Percentiles rank a stretch among this genome's conserved stretches.
phyloP scores from a whole-genome alignment of 768 basidiomycete genomes.

The Mycena chlorophos region DNA sequence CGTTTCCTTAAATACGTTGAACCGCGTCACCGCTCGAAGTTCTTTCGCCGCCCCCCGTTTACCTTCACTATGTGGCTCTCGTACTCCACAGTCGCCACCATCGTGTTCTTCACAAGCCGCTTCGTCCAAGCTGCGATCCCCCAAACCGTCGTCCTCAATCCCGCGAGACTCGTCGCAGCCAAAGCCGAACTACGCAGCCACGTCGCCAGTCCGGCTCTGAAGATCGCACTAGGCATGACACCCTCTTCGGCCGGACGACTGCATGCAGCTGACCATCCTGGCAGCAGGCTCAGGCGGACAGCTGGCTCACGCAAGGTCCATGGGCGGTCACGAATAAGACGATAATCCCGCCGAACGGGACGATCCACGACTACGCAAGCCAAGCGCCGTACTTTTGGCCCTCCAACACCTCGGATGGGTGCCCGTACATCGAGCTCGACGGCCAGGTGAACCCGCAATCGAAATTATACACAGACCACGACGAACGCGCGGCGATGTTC shows the following conservation, averaged over 20 bases:
- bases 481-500: conserved; percentile 36
- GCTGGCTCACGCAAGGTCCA: conserved; percentile 13
- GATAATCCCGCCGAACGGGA: conserved; percentile 1
- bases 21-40: too few relatives aligned
- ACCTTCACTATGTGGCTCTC: too few relatives aligned
- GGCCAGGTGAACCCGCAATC: conserved; percentile 26
- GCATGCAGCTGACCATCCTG: background rate
- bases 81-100: too few relatives aligned
- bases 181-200: background rate
- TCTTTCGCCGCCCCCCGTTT: too few relatives aligned
- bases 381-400: conserved; percentile 16
- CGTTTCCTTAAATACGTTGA: too few relatives aligned
- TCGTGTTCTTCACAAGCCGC: too few relatives aligned
- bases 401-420: conserved; percentile 31
- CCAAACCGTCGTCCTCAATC: background rate
- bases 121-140: background rate
- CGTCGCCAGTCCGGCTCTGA: background rate
- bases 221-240: background rate
- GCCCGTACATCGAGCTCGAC: conserved; percentile 39
- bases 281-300: conserved; percentile 9
- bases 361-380: conserved; percentile 15
- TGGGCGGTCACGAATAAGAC: conserved; percentile 16
- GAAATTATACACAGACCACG: conserved; percentile 23
- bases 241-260: background rate
- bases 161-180: background rate